Percentiles rank a stretch among this genome's conserved stretches.
phyloP scores from a whole-genome alignment of 108 stramenopile species.

The Stephanodiscus triporus region DNA sequence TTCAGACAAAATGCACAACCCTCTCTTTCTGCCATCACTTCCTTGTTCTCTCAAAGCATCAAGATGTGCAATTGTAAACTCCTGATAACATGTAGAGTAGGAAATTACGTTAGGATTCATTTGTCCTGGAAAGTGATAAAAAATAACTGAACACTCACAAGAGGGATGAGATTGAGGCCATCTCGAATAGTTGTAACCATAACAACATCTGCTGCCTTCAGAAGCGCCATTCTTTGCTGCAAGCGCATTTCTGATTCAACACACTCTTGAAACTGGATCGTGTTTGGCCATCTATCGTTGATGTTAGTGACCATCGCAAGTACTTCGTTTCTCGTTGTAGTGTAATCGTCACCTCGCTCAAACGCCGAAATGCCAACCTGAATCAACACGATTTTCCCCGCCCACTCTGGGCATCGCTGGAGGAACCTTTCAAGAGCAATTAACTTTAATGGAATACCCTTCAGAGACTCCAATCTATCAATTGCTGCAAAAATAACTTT shows the following conservation, averaged over 20 bases:
- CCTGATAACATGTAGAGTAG: slow-evolving; percentile 56
- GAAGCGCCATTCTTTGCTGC: slow-evolving; percentile 86
- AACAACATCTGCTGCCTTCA: slow-evolving; percentile 85
- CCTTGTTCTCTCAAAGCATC: slow-evolving; percentile 84
- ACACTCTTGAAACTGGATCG: slow-evolving; percentile 90
- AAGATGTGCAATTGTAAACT: slow-evolving; percentile 95
- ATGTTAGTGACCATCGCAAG: slow-evolving; percentile 80
- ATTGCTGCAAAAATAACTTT: slow-evolving; percentile 91
- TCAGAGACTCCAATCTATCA: slow-evolving; percentile 94
- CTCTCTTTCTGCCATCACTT: slow-evolving; percentile 84
- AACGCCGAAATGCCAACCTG: slow-evolving; percentile 92
- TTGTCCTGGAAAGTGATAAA: slow-evolving; percentile 42
- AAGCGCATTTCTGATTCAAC: slow-evolving; percentile 75
- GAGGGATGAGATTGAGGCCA: slow-evolving; percentile 95
- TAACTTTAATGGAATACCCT: slow-evolving; percentile 96
- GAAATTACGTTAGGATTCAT: slow-evolving; percentile 25
- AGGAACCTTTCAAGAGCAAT: slow-evolving; percentile 93
- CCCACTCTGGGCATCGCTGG: slow-evolving; percentile 84
- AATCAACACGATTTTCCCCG: slow-evolving; percentile 93
- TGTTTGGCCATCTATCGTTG: slow-evolving; percentile 85
- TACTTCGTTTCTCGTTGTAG: slow-evolving; percentile 77
- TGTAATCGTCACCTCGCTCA: slow-evolving; percentile 90
- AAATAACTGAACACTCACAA: slow-evolving; percentile 64
- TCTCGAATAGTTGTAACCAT: slow-evolving; percentile 95
- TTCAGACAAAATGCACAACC: slow-evolving; percentile 87